Conservation (phyloP, 805 yeast genomes). For the Wickerhamomyces mucosus region DNA sequence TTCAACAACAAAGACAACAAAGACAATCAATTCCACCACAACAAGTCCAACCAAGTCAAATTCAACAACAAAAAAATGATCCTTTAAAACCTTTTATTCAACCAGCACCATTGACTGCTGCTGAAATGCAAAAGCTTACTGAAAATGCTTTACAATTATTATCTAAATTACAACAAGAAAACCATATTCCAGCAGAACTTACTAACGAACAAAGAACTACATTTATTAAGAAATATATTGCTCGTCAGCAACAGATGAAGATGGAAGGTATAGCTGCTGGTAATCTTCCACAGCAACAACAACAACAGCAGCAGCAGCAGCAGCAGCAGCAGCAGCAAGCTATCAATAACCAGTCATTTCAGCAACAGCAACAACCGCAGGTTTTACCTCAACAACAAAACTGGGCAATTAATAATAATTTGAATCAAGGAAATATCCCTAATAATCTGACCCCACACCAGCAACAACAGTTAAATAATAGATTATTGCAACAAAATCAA, state of each 20-base stretch:
- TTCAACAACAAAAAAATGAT: conserved; percentile 10
- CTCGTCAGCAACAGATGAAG: conserved; percentile 17
- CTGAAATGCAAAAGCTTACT: conserved; percentile 13
- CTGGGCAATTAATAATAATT: not conserved
- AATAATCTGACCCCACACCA: conserved; percentile 7
- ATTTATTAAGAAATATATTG: conserved; percentile 16
- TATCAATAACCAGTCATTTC: conserved; percentile 16
- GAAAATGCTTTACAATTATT: conserved; percentile 17
- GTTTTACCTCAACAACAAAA: conserved; percentile 2
- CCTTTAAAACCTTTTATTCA: not conserved
- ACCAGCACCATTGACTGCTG: conserved; percentile 9
- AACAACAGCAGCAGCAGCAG: conserved; percentile 6
- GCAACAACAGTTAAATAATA: conserved; percentile 10
- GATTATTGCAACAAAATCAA: not conserved
- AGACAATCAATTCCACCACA: conserved; percentile 10
- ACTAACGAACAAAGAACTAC: conserved; percentile 17
- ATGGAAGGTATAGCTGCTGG: conserved; percentile 4
- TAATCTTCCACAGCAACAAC: conserved; percentile 3
- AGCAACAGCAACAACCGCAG: conserved; percentile 8
- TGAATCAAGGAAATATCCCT: no score
- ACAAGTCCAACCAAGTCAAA: conserved; percentile 4
- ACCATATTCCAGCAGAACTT: conserved; percentile 13
- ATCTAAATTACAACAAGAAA: conserved; percentile 16
- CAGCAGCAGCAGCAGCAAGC: conserved; percentile 10
- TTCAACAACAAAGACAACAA: conserved; percentile 24